Conservation (phyloP, 768 basidiomycete species). For the Saitozyma podzolica region DNA sequence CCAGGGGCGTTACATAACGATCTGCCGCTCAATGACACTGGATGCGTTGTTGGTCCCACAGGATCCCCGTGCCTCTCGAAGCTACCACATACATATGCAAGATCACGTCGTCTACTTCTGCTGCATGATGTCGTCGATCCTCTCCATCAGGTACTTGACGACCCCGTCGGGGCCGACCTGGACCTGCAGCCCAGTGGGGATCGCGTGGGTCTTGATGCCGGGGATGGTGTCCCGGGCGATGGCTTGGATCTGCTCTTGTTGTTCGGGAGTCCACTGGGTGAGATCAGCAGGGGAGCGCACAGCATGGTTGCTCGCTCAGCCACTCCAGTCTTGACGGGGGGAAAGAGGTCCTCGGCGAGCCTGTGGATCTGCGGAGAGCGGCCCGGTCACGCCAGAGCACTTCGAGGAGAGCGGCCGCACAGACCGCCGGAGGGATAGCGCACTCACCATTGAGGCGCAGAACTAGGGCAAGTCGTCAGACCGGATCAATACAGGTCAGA, state of each 20-base stretch:
- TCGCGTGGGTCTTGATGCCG: conserved; percentile 42
- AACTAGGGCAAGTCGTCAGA: conserved; percentile 17
- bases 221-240: conserved; percentile 44
- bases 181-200: conserved; percentile 46
- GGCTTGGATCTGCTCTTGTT: conserved; percentile 40
- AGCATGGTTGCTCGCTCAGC: too few relatives aligned
- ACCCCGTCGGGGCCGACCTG: conserved; percentile 42
- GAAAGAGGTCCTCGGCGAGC: too few relatives aligned
- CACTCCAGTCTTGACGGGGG: too few relatives aligned
- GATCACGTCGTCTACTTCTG: background rate
- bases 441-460: conserved; percentile 41
- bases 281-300: background rate
- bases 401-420: too few relatives aligned
- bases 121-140: conserved; percentile 39
- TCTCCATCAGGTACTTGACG: conserved; percentile 39
- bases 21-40: too few relatives aligned
- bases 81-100: too few relatives aligned
- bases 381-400: background rate
- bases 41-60: too few relatives aligned
- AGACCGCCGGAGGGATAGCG: too few relatives aligned
- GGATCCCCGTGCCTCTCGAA: too few relatives aligned
- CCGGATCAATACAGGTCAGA: background rate
- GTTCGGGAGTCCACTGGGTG: conserved; percentile 46
- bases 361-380: background rate
- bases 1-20: too few relatives aligned